These are phyloP conservation scores for Schizophyllum amplum DNA, from an alignment of 1,284 basidiomycete genomes.

Conservation along the genomic window DNA sequence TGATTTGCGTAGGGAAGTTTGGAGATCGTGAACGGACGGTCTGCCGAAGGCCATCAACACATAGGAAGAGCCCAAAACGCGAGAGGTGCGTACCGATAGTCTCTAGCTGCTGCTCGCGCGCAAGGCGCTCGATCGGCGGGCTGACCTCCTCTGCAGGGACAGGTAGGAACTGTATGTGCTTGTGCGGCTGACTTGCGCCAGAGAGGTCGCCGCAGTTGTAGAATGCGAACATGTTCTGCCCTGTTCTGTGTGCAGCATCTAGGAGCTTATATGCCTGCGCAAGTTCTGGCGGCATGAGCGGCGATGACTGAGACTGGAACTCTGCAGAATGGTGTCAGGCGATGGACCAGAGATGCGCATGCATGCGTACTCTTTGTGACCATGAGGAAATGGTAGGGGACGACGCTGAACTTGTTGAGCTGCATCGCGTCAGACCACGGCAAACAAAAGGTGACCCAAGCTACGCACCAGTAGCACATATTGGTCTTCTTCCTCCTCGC, in stretches of 20 bases:
- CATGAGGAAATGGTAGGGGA: slow-evolving; percentile 75
- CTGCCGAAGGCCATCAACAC: slow-evolving; percentile 29
- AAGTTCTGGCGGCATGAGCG: slow-evolving; percentile 71
- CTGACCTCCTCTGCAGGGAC: slow-evolving; percentile 46
- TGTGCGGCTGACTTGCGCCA: slow-evolving; percentile 83
- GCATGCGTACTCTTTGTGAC: slow-evolving; percentile 60
- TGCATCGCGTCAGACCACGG: slow-evolving; percentile 20
- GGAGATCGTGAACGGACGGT: slow-evolving; percentile 63
- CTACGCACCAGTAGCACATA: slow-evolving; percentile 68
- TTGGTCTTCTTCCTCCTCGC: slow-evolving; percentile 50
- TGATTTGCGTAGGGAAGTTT: slow-evolving; percentile 75
- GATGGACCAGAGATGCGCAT: neutral
- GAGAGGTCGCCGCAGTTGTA: slow-evolving; percentile 82
- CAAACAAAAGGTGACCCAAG: neutral
- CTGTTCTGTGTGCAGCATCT: slow-evolving; percentile 53
- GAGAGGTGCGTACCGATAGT: slow-evolving; percentile 36
- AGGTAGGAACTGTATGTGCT: slow-evolving; percentile 80
- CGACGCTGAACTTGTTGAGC: slow-evolving; percentile 83
- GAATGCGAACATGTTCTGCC: slow-evolving; percentile 64
- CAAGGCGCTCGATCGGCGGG: slow-evolving; percentile 69
- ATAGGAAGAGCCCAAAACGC: neutral
- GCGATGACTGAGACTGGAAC: slow-evolving; percentile 67
- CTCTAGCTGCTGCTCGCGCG: slow-evolving; percentile 50
- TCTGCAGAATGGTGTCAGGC: slow-evolving; percentile 30
- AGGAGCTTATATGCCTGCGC: slow-evolving; percentile 67